Base-by-base conservation (phyloP, 768 basidiomycete species). In the Suillus tomentosus region DNA sequence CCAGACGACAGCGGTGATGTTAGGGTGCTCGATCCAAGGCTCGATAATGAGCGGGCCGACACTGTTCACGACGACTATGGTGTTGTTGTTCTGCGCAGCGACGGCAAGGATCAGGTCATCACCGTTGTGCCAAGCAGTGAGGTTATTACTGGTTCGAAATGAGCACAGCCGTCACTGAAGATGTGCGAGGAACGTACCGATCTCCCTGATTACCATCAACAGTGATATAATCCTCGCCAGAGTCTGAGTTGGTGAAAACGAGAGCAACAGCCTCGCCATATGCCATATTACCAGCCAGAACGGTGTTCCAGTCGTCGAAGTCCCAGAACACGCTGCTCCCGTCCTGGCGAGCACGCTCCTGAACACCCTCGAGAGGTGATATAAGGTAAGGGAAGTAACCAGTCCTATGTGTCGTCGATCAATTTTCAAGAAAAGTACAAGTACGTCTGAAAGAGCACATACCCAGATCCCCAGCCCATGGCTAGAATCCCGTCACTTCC, bases 391-490 rank as follows among this genome's bases (percentile, higher is more conserved):
- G 86, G 79, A 89, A 88, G 68, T 86, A 83, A 8, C 85, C 82
- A 0, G 92, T 91, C 8, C 82, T 80, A 19, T 31, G 27, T 6
- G 17, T 8, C 5, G 15, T 6, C 50, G 14, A 55, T 34, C 64
- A 60, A 19, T 22, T 3, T 34, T 27, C 31, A 66, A 13, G 19
- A 54, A 39, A 0, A n/a, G 22, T 22, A 36, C 36, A 6, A 6
- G n/a, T 8, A 51, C 22, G 7, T 17, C 24, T 34, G 22, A 19
- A 9, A 19, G 17, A 1, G 14, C 17, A 69, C 74, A n/a, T 19
- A 76, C 72, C 90, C 91, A 60, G 87, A 88, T 22, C 91, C 94
- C 94, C 94, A 95, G 31, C 92, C 92, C 88, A 94, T 90, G 10
- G 92, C 92, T 13, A 95, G 79, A n/a, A 88, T 83, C 17, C 91